These are phyloP conservation scores for Apiospora pterosperma DNA, from an alignment of 2,329 filamentous ascomycete species.

Conservation along the genomic window DNA sequence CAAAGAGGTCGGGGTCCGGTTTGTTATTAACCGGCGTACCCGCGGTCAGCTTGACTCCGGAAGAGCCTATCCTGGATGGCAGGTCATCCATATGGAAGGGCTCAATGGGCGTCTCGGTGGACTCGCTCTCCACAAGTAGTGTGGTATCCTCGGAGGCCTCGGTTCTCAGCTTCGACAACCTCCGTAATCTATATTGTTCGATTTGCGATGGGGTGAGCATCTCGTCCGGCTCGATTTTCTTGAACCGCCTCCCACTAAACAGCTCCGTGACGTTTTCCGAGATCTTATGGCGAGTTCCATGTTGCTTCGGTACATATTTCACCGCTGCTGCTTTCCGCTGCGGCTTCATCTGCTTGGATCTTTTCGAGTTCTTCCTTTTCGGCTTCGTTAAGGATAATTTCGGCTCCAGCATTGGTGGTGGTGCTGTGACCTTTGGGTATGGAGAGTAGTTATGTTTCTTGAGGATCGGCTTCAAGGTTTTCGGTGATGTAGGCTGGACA, in stretches of 20 bases:
- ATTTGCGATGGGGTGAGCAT: slow-evolving; percentile 53
- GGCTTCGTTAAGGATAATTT: slow-evolving; percentile 29
- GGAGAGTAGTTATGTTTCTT: slow-evolving; percentile 15
- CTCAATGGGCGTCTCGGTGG: slow-evolving; percentile 40
- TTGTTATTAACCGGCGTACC: slow-evolving; percentile 25
- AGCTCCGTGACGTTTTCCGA: slow-evolving; percentile 56
- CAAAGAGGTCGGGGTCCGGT: slow-evolving; percentile 19
- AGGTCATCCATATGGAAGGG: slow-evolving; percentile 49
- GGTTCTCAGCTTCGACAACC: slow-evolving; percentile 27
- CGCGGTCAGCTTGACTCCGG: slow-evolving; percentile 28
- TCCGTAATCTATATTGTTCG: slow-evolving; percentile 40
- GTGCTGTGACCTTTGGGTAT: slow-evolving; percentile 15
- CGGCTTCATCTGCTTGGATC: slow-evolving; percentile 26
- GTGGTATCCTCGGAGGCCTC: slow-evolving; percentile 24
- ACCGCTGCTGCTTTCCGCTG: slow-evolving; percentile 19
- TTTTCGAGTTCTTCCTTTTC: slow-evolving; percentile 40
- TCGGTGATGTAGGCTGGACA: neutral
- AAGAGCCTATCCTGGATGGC: slow-evolving; percentile 37
- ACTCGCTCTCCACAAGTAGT: slow-evolving; percentile 22
- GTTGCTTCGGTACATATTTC: slow-evolving; percentile 22
- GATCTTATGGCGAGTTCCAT: slow-evolving; percentile 47
- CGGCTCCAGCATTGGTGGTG: slow-evolving; percentile 21
- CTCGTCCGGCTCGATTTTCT: slow-evolving; percentile 55
- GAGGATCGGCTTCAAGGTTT: neutral
- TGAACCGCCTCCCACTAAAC: slow-evolving; percentile 52